phyloP scores from a whole-genome alignment of 768 basidiomycete species.

The Amanita muscaria region DNA sequence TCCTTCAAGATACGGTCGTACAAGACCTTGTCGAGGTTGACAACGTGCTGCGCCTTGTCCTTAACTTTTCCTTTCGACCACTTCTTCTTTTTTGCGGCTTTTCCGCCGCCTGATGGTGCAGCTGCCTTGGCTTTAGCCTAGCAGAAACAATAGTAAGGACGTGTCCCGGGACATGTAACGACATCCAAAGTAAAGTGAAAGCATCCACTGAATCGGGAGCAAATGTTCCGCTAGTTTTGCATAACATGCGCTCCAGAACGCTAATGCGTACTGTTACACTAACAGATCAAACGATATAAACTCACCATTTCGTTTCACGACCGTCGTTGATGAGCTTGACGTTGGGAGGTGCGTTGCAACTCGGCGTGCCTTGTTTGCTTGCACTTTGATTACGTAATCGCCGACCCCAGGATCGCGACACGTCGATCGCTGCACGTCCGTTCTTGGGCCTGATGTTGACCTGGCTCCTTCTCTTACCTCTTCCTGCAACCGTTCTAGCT shows the following conservation, averaged over 20 bases:
- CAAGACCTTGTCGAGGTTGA: slow-evolving; percentile 87
- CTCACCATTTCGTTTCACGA: slow-evolving; percentile 37
- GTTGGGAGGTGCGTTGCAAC: slow-evolving; percentile 15
- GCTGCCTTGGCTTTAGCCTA: slow-evolving; percentile 77
- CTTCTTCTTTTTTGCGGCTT: slow-evolving; percentile 99
- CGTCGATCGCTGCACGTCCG: slow-evolving; percentile 23
- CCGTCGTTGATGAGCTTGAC: slow-evolving; percentile 31
- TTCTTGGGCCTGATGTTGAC: slow-evolving; percentile 32
- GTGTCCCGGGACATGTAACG: slow-evolving; percentile 8
- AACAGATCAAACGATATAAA: slow-evolving; percentile 12
- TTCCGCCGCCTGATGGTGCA: slow-evolving; percentile 65
- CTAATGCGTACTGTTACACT: not conserved
- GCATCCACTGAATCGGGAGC: slow-evolving; percentile 29
- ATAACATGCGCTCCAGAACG: not conserved
- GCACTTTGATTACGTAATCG: slow-evolving; percentile 25
- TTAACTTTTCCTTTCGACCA: slow-evolving; percentile 99
- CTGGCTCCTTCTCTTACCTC: slow-evolving; percentile 38
- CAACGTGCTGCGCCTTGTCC: slow-evolving; percentile 98
- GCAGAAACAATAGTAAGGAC: slow-evolving; percentile 15
- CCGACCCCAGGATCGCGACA: slow-evolving; percentile 20
- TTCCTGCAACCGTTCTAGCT: slow-evolving; percentile 34
- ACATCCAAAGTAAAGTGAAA: slow-evolving; percentile 25
- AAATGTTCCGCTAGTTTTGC: slow-evolving; percentile 1
- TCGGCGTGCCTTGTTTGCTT: slow-evolving; percentile 34
- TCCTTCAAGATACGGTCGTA: slow-evolving; percentile 96